Evolutionary conservation across 2,329 filamentous ascomycete species (phyloP).

Genomic region (Tolypocladium ovalisporum): DNA sequence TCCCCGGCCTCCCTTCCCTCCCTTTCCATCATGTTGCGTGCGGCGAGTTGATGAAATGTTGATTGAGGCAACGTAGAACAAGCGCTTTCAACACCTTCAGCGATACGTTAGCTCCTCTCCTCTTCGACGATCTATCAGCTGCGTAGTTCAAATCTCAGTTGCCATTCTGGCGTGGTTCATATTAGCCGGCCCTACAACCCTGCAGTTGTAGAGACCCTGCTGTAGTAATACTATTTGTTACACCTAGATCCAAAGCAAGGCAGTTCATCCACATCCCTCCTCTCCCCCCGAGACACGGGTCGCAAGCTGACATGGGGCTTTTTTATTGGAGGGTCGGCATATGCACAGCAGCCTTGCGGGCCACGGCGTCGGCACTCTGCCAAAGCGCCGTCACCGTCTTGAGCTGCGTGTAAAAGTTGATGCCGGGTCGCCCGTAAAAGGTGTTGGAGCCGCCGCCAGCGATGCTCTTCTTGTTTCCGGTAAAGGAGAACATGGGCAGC

Average conservation of each 20-base stretch:
- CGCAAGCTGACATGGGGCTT: too few species aligned
- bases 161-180: background rate
- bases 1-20: too few species aligned
- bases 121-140: too few species aligned
- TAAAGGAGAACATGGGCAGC: slow-evolving; percentile 62
- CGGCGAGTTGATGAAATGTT: too few species aligned
- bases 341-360: slow-evolving; percentile 72
- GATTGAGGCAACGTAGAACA: too few species aligned
- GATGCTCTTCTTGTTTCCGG: slow-evolving; percentile 77
- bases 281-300: too few species aligned
- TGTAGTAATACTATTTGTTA: background rate
- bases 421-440: slow-evolving; percentile 87
- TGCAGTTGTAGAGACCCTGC: background rate
- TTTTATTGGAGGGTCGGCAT: slow-evolving; percentile 56
- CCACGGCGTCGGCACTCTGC: slow-evolving; percentile 74
- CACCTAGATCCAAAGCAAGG: background rate
- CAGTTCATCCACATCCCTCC: background rate
- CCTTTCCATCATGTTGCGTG: too few species aligned
- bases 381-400: slow-evolving; percentile 96
- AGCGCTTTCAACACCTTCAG: too few species aligned
- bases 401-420: slow-evolving; percentile 92
- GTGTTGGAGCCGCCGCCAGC: slow-evolving; percentile 87
- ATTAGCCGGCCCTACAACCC: background rate
- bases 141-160: background rate
- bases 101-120: too few species aligned